Conservation (phyloP, 441 rosid genomes). For the Adansonia rubrostipa region DNA sequence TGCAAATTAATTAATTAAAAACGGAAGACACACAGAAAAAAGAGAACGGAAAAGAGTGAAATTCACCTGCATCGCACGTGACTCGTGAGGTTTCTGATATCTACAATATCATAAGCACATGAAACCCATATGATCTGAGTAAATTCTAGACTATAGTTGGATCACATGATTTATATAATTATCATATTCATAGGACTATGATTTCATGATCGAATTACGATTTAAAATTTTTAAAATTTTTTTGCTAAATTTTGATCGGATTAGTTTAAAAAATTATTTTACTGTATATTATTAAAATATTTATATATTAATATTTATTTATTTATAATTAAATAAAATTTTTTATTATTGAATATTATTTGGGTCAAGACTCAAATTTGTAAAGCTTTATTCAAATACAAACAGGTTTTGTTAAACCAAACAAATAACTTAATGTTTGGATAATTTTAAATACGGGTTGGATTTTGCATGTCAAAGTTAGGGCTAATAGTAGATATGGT, state of each 20-base stretch:
- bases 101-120: constrained; percentile 10
- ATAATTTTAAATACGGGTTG: not conserved
- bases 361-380: too few species aligned
- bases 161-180: not conserved
- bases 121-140: constrained; percentile 33
- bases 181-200: not conserved
- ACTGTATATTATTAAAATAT: too few species aligned
- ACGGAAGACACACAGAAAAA: not conserved
- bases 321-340: too few species aligned
- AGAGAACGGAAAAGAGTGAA: not conserved
- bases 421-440: too few species aligned
- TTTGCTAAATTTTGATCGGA: too few species aligned
- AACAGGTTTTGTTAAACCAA: too few species aligned
- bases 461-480: constrained; percentile 11
- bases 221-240: too few species aligned
- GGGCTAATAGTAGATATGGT: not conserved
- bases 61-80: constrained; percentile 20
- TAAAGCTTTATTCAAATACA: too few species aligned
- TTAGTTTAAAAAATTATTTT: too few species aligned
- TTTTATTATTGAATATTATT: too few species aligned
- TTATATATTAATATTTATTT: too few species aligned
- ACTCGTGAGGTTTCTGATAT: not conserved
- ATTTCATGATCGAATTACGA: too few species aligned
- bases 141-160: not conserved
- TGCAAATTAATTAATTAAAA: not conserved